Conservation (phyloP, 2,329 filamentous ascomycete species). For the Microcyclosporella mali region DNA sequence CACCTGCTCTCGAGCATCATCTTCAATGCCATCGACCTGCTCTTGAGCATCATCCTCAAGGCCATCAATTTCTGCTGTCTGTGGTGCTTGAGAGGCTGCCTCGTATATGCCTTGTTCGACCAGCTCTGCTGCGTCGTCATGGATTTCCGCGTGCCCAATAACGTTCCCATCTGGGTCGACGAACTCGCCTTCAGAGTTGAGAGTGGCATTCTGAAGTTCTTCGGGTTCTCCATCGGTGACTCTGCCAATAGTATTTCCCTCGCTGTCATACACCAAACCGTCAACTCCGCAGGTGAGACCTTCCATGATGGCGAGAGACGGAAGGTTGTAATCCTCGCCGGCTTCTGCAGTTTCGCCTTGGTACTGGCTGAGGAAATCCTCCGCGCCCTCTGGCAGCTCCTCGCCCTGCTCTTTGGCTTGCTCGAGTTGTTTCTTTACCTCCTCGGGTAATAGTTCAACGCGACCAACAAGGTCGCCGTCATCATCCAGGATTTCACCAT, state of each 20-base stretch:
- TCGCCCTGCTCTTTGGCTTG: slow-evolving; percentile 33
- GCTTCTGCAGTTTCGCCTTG: slow-evolving; percentile 21
- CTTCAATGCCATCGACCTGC: slow-evolving; percentile 26
- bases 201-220: slow-evolving; percentile 43
- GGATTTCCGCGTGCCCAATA: slow-evolving; percentile 47
- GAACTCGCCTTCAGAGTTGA: slow-evolving; percentile 51
- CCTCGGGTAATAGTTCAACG: slow-evolving; percentile 45
- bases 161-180: slow-evolving; percentile 50
- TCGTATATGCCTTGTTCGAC: slow-evolving; percentile 42
- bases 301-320: slow-evolving; percentile 42
- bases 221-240: slow-evolving; percentile 44
- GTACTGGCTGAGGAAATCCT: slow-evolving; percentile 28
- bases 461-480: slow-evolving; percentile 51
- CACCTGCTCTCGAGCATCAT: slow-evolving; percentile 26
- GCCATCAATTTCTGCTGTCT: slow-evolving; percentile 35
- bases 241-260: slow-evolving; percentile 46
- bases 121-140: slow-evolving; percentile 39
- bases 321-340: slow-evolving; percentile 34
- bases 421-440: slow-evolving; percentile 38
- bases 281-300: slow-evolving; percentile 43
- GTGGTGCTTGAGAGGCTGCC: slow-evolving; percentile 36
- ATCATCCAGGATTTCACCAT: slow-evolving; percentile 52
- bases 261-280: slow-evolving; percentile 46
- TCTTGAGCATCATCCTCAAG: slow-evolving; percentile 29
- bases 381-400: slow-evolving; percentile 32